Conservation (phyloP, 2,329 filamentous ascomycete species). For the Sarocladium oryzae region DNA sequence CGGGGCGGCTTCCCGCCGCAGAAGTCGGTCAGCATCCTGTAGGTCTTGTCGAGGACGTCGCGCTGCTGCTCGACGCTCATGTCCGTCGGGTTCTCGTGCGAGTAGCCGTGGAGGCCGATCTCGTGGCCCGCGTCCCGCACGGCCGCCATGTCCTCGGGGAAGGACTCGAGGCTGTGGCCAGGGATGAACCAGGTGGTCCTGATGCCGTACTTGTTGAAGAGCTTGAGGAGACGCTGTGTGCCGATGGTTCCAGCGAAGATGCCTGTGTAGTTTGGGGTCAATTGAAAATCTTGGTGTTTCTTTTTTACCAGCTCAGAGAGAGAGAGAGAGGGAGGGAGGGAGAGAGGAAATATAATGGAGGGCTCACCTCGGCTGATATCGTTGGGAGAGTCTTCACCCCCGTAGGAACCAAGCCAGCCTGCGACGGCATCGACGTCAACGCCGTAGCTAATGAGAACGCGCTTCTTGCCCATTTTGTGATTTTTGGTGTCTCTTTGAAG, state of each 20-base stretch:
- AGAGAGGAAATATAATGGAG: neutral
- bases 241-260: conserved; percentile 65
- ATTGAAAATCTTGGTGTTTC: too few species aligned
- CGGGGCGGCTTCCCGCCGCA: conserved; percentile 61
- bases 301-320: too few species aligned
- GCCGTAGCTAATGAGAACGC: conserved; percentile 47
- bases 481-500: too few species aligned
- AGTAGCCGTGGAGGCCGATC: conserved; percentile 62
- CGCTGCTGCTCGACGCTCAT: conserved; percentile 72
- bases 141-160: conserved; percentile 37
- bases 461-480: conserved; percentile 27
- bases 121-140: conserved; percentile 41
- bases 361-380: conserved; percentile 61
- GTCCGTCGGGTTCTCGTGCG: conserved; percentile 64
- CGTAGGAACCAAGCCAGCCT: conserved; percentile 70
- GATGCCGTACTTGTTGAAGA: conserved; percentile 67
- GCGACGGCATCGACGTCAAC: conserved; percentile 73
- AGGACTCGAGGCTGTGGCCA: conserved; percentile 42
- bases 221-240: conserved; percentile 57
- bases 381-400: conserved; percentile 63
- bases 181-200: conserved; percentile 53
- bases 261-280: too few species aligned
- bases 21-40: conserved; percentile 63
- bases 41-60: conserved; percentile 69
- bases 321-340: too few species aligned